These are phyloP conservation scores for Fusarium proliferatum DNA, from an alignment of 2,329 filamentous ascomycete genomes.

Conservation along the genomic window DNA sequence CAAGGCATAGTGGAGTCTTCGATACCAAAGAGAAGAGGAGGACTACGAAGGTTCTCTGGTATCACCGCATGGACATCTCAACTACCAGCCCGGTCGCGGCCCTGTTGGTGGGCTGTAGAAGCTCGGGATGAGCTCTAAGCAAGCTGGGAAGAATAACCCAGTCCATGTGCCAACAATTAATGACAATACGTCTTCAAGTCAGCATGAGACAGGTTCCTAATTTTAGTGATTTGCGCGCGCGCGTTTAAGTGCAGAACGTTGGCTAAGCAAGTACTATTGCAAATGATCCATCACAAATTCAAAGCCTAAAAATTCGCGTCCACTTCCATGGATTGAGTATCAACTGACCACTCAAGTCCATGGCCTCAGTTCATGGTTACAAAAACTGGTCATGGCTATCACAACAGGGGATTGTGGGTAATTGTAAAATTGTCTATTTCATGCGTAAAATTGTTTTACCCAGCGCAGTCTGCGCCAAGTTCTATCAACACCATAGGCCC, in stretches of 20 bases:
- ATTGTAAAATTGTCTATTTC: constrained; percentile 40
- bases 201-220: background rate
- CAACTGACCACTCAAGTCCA: background rate
- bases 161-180: background rate
- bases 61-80: constrained; percentile 3
- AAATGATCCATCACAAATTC: background rate
- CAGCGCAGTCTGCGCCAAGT: constrained; percentile 18
- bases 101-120: constrained; percentile 18
- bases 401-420: background rate
- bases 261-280: background rate
- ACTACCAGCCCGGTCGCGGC: background rate
- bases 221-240: background rate
- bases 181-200: background rate
- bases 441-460: constrained; percentile 36
- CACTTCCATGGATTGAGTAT: background rate
- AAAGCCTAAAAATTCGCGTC: background rate
- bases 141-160: background rate
- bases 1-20: background rate
- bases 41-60: constrained; percentile 6
- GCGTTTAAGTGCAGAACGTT: background rate
- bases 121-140: background rate
- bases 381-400: background rate
- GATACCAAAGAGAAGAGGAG: constrained; percentile 15
- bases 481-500: constrained; percentile 30
- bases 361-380: background rate